Evolutionary conservation across 108 stramenopile species (phyloP).

Genomic region (Skeletonema costatum): DNA sequence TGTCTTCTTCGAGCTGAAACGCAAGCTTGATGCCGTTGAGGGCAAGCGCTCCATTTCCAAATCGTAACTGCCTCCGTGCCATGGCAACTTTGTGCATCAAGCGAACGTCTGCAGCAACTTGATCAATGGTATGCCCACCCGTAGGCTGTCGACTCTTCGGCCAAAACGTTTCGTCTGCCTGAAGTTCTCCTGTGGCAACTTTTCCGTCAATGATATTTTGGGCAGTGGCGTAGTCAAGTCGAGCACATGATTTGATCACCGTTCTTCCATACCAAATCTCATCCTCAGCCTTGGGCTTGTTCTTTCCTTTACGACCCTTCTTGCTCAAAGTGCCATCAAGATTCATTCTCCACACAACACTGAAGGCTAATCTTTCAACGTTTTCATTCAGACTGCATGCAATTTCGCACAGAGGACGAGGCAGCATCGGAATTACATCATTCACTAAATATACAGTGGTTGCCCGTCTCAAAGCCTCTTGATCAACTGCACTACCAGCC

Average conservation of each 20-base stretch:
- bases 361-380: slow-evolving; percentile 94
- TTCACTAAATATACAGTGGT: slow-evolving; percentile 98
- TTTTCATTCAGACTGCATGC: slow-evolving; percentile 96
- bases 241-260: slow-evolving; percentile 93
- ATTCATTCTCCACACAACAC: slow-evolving; percentile 95
- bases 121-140: slow-evolving; percentile 73
- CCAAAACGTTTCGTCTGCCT: slow-evolving; percentile 77
- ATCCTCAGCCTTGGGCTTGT: slow-evolving; percentile 16
- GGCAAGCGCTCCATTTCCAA: slow-evolving; percentile 89
- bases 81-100: slow-evolving; percentile 89
- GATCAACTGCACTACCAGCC: slow-evolving; percentile 80
- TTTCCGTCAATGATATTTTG: slow-evolving; percentile 93
- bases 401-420: slow-evolving; percentile 88
- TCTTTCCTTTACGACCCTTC: slow-evolving; percentile 42
- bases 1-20: slow-evolving; percentile 87
- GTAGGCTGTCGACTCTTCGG: slow-evolving; percentile 83
- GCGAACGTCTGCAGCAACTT: slow-evolving; percentile 88
- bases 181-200: slow-evolving; percentile 61
- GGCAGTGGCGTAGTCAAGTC: slow-evolving; percentile 94
- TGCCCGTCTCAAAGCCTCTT: slow-evolving; percentile 88
- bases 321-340: slow-evolving; percentile 83
- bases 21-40: slow-evolving; percentile 90
- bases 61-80: slow-evolving; percentile 81
- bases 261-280: slow-evolving; percentile 92
- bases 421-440: slow-evolving; percentile 92